These are phyloP conservation scores for Hypholoma sublateritium DNA, from an alignment of 768 basidiomycete genomes.

Conservation along the genomic window DNA sequence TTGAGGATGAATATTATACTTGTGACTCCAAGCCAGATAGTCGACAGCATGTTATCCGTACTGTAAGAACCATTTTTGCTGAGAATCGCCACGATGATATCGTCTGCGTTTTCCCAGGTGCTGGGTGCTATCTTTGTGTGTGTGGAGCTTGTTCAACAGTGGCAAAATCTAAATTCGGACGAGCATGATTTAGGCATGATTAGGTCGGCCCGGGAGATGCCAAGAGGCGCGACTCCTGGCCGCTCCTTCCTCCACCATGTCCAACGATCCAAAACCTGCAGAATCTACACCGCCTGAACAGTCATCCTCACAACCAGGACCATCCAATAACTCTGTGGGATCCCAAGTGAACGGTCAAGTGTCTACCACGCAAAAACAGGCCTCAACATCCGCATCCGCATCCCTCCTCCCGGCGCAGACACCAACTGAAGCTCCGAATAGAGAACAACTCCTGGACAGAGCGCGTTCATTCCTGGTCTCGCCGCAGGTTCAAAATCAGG, in stretches of 20 bases:
- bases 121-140: neutral
- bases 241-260: neutral
- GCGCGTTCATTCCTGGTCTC: slow-evolving; percentile 69
- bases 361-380: neutral
- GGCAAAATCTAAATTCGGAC: neutral
- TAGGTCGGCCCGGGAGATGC: neutral
- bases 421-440: slow-evolving; percentile 2
- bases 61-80: too few relatives aligned
- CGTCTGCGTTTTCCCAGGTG: too few relatives aligned
- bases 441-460: slow-evolving; percentile 43
- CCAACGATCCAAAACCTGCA: neutral
- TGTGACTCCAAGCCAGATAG: neutral
- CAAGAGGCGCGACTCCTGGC: neutral
- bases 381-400: neutral
- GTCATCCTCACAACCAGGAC: neutral
- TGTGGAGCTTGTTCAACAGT: neutral
- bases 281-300: neutral
- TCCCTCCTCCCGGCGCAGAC: neutral
- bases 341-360: neutral
- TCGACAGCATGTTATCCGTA: neutral
- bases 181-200: neutral
- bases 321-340: neutral
- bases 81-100: too few relatives aligned
- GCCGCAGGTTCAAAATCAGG: slow-evolving; percentile 62
- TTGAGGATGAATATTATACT: neutral